A percentile compares a stretch with the other conserved stretches of the same genome.
Conservation (phyloP, 441 rosid genomes). For the Mallotus japonicus region DNA sequence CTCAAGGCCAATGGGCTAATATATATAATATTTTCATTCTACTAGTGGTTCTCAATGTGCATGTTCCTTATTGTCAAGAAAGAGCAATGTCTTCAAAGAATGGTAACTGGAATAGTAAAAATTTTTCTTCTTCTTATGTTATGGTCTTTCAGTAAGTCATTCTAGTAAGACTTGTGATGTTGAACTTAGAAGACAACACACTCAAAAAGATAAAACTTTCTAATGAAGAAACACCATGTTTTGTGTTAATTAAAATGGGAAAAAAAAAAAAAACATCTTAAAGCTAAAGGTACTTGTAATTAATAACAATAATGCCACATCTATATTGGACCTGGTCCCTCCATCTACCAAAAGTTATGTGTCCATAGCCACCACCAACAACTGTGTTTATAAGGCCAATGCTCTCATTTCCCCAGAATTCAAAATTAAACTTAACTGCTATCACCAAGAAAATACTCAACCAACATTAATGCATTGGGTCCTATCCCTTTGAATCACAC, state of each 20-base stretch:
- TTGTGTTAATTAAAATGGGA: slow-evolving; percentile 1
- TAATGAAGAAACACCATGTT: not conserved
- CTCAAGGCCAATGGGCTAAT: no score
- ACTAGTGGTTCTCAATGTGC: no score
- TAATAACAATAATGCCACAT: not conserved
- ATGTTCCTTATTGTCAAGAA: no score
- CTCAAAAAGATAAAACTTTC: not conserved
- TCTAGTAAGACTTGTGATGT: not conserved
- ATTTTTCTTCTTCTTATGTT: no score
- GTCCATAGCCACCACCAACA: not conserved
- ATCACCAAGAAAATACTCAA: not conserved
- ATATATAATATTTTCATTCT: no score
- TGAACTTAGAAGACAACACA: no score
- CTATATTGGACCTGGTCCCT: not conserved
- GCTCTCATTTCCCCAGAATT: not conserved
- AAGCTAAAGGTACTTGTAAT: no score
- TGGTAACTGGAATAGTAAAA: no score
- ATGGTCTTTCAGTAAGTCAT: not conserved
- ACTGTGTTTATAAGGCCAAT: not conserved
- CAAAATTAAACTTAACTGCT: not conserved
- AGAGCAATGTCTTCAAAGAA: no score
- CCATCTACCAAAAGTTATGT: not conserved
- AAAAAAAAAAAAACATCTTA: not conserved
- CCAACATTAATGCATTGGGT: slow-evolving; percentile 20
- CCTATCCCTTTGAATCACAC: slow-evolving; percentile 5